Percentiles rank a stretch among this genome's conserved stretches.
Conservation (phyloP, 2,329 filamentous ascomycete species). For the Seiridium unicorne region DNA sequence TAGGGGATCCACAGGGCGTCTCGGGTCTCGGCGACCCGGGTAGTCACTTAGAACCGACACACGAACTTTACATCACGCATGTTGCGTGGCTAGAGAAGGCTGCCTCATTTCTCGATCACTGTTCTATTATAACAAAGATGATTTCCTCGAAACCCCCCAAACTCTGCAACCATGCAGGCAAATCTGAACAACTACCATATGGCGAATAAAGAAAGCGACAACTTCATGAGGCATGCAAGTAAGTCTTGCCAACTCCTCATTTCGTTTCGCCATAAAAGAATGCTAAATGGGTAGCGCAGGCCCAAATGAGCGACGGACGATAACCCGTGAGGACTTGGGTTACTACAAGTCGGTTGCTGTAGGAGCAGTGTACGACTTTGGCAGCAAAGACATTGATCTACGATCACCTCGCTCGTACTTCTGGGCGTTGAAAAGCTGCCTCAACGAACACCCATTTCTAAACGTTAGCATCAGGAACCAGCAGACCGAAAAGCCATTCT, state of each 20-base stretch:
- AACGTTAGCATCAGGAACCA: slow-evolving; percentile 31
- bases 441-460: slow-evolving; percentile 35
- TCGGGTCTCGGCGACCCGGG: no score
- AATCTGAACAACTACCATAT: no score
- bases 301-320: slow-evolving; percentile 34
- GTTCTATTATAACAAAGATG: no score
- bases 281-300: not conserved
- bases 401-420: slow-evolving; percentile 23
- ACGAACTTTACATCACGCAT: no score
- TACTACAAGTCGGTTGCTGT: slow-evolving; percentile 38
- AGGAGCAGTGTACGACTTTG: slow-evolving; percentile 31
- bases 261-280: not conserved
- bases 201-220: not conserved
- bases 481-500: slow-evolving; percentile 34
- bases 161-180: no score
- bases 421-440: slow-evolving; percentile 32
- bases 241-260: not conserved
- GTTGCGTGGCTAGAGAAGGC: no score
- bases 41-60: no score
- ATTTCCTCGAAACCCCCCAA: no score
- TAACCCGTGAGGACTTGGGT: slow-evolving; percentile 36
- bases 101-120: no score
- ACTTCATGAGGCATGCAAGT: not conserved
- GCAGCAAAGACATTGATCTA: slow-evolving; percentile 11
- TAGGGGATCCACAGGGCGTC: no score